Conservation (phyloP, 2,329 filamentous ascomycete genomes). For the Aspergillus candidus region DNA sequence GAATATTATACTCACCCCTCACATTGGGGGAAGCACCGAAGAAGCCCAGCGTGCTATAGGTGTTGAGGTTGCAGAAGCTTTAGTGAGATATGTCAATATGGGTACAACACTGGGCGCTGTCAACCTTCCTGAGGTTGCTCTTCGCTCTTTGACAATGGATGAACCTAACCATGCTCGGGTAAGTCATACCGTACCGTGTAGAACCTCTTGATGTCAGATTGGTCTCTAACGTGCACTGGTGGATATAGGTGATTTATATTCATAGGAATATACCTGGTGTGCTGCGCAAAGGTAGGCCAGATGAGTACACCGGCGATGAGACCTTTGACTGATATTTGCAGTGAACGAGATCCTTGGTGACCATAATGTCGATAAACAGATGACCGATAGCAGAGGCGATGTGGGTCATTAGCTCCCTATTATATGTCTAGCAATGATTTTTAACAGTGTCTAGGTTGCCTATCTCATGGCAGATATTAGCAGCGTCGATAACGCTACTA, state of each 20-base stretch:
- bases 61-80: slow-evolving; percentile 79
- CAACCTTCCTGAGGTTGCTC: slow-evolving; percentile 90
- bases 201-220: not conserved
- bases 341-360: slow-evolving; percentile 92
- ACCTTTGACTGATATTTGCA: slow-evolving; percentile 26
- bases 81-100: slow-evolving; percentile 94
- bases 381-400: slow-evolving; percentile 89
- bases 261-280: slow-evolving; percentile 96
- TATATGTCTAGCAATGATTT: not conserved
- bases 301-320: not conserved
- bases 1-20: slow-evolving; percentile 92
- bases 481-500: slow-evolving; percentile 70
- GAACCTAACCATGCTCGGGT: slow-evolving; percentile 83
- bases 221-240: slow-evolving; percentile 1
- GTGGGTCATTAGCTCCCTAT: slow-evolving; percentile 40
- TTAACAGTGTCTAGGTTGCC: slow-evolving; percentile 54
- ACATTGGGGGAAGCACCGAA: slow-evolving; percentile 96
- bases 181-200: slow-evolving; percentile 21
- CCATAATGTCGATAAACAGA: slow-evolving; percentile 99
- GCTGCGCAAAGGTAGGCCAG: slow-evolving; percentile 62
- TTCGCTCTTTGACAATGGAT: slow-evolving; percentile 84
- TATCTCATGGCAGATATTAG: slow-evolving; percentile 98
- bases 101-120: slow-evolving; percentile 86
- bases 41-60: slow-evolving; percentile 96
- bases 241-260: slow-evolving; percentile 75